Evolutionary conservation across 441 rosid species (phyloP), one percentile per base, ranked within the genome.

Genomic region (Rhodomyrtus psidioides): DNA sequence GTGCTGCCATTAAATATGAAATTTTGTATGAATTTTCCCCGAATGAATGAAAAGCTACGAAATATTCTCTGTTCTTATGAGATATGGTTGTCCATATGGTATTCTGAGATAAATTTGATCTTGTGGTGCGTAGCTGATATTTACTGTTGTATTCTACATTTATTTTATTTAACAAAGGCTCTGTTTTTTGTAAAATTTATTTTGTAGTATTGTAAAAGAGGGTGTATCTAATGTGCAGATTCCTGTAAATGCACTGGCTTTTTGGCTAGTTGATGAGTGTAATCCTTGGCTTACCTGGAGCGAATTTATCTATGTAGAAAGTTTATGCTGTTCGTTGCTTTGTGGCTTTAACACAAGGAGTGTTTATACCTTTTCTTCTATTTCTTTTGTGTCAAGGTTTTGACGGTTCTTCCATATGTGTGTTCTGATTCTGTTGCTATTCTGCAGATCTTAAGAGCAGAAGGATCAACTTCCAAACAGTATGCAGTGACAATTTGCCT

Each of bases 401-500:
- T 65, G 76, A 19, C 1, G 6, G 62, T 27, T 59, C 58, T 44
- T n/a, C 74, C 60, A 9, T 27, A 65, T 39, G 53, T 10, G 9
- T 53, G 13, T 19, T 21, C 34, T 75, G 17, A 51, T 12, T 24
- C 4, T 70, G 76, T 10, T 85, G 23, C 58, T 83, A 17, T 76
- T 55, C 74, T 83, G 76, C 34, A 86, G 83, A 83, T 86, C 46
- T 83, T 56, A 13, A 75, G 88, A 57, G 86, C 24, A 58, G 88
- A 82, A 57, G 81, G 53, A 54, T 90, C 93, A 91, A 90, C 92
- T 91, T 94, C 98, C 85, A 95, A 90, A 87, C 92, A 94, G 76
- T 95, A 94, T 88, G 87, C 95, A 60, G 94, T 89, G 75, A 94
- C 96, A 55, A 86, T 95, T 82, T 93, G 93, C 82, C 93, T 98